A percentile compares a stretch with the other conserved stretches of the same genome.
Evolutionary conservation across 2,329 filamentous ascomycete genomes (phyloP).

Genomic region (Verticillium albo-atrum): DNA sequence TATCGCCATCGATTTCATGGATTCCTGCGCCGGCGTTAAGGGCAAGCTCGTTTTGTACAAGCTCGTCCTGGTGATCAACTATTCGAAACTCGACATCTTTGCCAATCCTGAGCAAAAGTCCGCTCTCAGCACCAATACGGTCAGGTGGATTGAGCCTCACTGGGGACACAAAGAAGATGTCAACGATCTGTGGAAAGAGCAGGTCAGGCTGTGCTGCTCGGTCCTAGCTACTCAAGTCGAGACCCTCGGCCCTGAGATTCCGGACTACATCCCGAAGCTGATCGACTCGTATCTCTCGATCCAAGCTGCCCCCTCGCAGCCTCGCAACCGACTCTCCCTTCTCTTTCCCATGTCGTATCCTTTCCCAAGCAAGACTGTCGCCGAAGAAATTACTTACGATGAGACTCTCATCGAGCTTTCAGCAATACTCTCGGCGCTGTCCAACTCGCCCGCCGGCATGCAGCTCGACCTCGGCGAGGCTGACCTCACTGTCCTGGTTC

Average conservation of each 20-base stretch:
- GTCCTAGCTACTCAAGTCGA: conserved; percentile 83
- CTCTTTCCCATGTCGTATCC: conserved; percentile 89
- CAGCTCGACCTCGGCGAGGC: conserved; percentile 70
- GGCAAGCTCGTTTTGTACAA: conserved; percentile 92
- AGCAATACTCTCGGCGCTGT: conserved; percentile 77
- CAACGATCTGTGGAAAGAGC: conserved; percentile 84
- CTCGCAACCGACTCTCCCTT: conserved; percentile 70
- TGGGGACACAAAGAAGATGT: conserved; percentile 76
- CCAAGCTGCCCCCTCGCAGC: conserved; percentile 46
- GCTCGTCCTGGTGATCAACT: conserved; percentile 87
- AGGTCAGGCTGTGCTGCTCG: conserved; percentile 89
- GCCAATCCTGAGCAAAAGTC: conserved; percentile 70
- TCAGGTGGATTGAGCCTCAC: conserved; percentile 87
- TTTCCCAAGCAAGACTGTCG: conserved; percentile 70
- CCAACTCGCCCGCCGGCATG: conserved; percentile 69
- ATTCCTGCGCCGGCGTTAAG: conserved; percentile 81
- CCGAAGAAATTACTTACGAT: conserved; percentile 63
- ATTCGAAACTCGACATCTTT: conserved; percentile 79
- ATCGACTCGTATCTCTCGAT: conserved; percentile 84
- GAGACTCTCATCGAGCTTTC: conserved; percentile 87
- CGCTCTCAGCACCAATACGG: conserved; percentile 73
- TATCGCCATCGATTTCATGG: conserved; percentile 89
- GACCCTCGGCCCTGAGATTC: conserved; percentile 73
- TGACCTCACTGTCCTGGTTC: conserved; percentile 69
- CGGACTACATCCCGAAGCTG: conserved; percentile 85